Evolutionary conservation across 805 yeast species (phyloP).

Genomic region (Metschnikowia borealis): DNA sequence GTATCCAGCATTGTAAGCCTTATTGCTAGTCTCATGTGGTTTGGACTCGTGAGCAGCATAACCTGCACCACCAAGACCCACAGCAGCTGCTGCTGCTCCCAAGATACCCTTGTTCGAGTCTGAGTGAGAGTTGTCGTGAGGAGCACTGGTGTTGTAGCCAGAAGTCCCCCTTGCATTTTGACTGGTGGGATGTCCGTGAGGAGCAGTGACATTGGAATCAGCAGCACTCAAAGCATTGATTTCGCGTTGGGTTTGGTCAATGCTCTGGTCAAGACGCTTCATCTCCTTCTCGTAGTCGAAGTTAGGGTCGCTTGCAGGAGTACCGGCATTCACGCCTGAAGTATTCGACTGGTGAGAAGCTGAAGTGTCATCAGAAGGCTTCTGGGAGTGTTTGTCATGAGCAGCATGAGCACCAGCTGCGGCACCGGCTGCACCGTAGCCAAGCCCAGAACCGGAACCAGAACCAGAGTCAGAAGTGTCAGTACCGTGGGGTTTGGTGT

Average conservation of each 20-base stretch:
- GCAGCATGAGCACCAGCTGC: slow-evolving; percentile 6
- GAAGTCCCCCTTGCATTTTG: background rate
- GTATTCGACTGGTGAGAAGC: slow-evolving; percentile 4
- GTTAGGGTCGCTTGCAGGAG: slow-evolving; percentile 15
- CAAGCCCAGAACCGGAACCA: background rate
- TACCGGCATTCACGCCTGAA: slow-evolving; percentile 4
- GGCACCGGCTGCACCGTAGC: background rate
- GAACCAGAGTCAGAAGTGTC: background rate
- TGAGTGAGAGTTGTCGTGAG: background rate
- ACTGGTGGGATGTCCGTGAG: no score
- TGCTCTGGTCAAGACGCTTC: slow-evolving; percentile 22
- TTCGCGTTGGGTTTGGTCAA: slow-evolving; percentile 24
- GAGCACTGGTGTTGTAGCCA: background rate
- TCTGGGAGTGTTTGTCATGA: background rate
- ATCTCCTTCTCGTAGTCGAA: slow-evolving; percentile 24
- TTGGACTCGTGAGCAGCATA: slow-evolving; percentile 4
- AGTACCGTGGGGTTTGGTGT: background rate
- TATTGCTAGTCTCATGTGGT: background rate
- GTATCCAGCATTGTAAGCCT: slow-evolving; percentile 14
- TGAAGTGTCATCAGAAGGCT: slow-evolving; percentile 5
- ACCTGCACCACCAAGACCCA: slow-evolving; percentile 16
- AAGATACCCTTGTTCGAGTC: slow-evolving; percentile 8
- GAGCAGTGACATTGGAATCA: no score
- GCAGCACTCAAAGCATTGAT: slow-evolving; percentile 15
- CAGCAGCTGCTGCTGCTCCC: slow-evolving; percentile 23